Conservation (phyloP, 306 rosid genomes). For the Vicia sativa region DNA sequence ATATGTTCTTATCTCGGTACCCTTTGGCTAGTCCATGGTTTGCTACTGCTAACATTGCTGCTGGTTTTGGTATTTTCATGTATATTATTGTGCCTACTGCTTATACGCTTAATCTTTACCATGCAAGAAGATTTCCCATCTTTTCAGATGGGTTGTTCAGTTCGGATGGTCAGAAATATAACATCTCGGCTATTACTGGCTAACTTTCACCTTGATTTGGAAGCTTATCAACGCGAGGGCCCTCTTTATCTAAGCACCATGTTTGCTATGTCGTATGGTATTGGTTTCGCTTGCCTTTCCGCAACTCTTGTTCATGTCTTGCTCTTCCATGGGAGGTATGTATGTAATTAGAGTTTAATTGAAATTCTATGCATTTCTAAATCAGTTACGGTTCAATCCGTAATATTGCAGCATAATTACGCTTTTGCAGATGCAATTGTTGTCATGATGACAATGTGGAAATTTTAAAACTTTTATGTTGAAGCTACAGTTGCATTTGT, state of each 20-base stretch:
- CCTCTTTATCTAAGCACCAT: too few species aligned
- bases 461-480: too few species aligned
- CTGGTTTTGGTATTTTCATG: conserved; percentile 60
- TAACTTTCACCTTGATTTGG: conserved; percentile 69
- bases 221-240: too few species aligned
- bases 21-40: conserved; percentile 93
- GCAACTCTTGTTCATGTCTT: conserved; percentile 71
- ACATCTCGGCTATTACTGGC: conserved; percentile 70
- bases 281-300: too few species aligned
- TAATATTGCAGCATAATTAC: background rate
- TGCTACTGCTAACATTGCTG: conserved; percentile 81
- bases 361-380: background rate
- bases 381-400: background rate
- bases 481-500: background rate
- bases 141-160: conserved; percentile 72
- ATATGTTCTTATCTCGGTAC: conserved; percentile 78
- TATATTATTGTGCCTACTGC: conserved; percentile 63
- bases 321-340: conserved; percentile 79
- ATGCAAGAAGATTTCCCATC: conserved; percentile 75
- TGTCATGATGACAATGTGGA: background rate
- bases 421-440: background rate
- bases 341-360: background rate
- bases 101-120: conserved; percentile 63
- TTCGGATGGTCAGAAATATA: conserved; percentile 65
- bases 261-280: too few species aligned